Evolutionary conservation across 176 grass and related monocot genomes (phyloP), one percentile per base, ranked within the genome.

Genomic region (Lolium multiflorum): DNA sequence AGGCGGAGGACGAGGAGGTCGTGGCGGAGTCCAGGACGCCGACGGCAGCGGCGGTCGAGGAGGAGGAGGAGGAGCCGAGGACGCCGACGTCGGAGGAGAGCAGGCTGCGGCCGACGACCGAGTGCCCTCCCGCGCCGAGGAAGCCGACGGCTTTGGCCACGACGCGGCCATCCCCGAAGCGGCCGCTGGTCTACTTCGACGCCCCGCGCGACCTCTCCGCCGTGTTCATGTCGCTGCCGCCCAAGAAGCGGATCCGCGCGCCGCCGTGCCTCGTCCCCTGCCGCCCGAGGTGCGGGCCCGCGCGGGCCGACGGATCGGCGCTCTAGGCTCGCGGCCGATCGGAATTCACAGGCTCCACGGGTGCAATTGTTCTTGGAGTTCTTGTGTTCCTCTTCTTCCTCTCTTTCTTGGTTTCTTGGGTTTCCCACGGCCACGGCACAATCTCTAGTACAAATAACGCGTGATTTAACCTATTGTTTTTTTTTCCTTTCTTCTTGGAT

Each of bases 231-330:
- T 76, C 71, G 4, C 59, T 94, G 82, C 92, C 92, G 54, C 87
- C 92, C 78, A 94, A 91, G 92, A 94, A 94, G 87, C 78, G 92
- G 86, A 94, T 91, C 87, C 74, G 74, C 15, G 74, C 63, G 25
- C 90, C 18, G 56, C 82, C 64, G 61, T 90, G 2, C 90, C 81
- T 83, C n/a, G 82, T 18, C 74, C 57, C 21, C 73, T 90, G 78
- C 93, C 90, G 70, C 88, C 90, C 72, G 81, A 92, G 93, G 86
- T 92, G 89, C 71, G 93, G 85, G 88, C 82, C 88, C 90, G 90
- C 3, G 87, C 83, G 49, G 84, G 77, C 60, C 81, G 86, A 71
- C 4, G 15, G 58, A 72, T 37, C 67, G 38, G 38, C 55, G 64
- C 52, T 47, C 43, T 47, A 44, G 47, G 25, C 67, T 21, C 37